A percentile compares a stretch with the other conserved stretches of the same genome.
phyloP scores from a whole-genome alignment of 1,284 basidiomycete genomes.

The Xanthoconium separans region DNA sequence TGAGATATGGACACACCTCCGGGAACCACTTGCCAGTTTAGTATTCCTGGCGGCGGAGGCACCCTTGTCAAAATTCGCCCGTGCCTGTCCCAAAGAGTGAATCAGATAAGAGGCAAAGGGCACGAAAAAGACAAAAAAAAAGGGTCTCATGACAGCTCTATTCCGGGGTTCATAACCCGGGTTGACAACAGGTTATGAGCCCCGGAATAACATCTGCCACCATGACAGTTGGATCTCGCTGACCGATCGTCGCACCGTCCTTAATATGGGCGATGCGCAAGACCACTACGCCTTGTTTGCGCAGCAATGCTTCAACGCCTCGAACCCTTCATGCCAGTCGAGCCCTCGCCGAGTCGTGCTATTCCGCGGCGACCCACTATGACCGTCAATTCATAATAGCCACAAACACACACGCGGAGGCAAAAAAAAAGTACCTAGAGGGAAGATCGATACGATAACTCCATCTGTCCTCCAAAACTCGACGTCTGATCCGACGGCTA shows the following conservation, averaged over 20 bases:
- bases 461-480: neutral
- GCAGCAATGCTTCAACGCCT: neutral
- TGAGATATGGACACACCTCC: conserved; percentile 4
- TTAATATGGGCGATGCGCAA: neutral
- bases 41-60: neutral
- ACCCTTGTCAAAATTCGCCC: neutral
- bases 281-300: conserved; percentile 13
- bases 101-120: conserved; percentile 2
- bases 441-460: conserved; percentile 8
- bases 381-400: neutral
- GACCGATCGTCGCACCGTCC: neutral
- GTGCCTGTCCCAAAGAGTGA: neutral
- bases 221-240: conserved; percentile 10
- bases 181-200: conserved; percentile 27
- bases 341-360: too few species aligned
- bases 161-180: conserved; percentile 19
- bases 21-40: neutral
- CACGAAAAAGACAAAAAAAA: neutral
- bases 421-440: neutral
- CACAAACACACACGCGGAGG: neutral
- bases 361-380: conserved; percentile 19
- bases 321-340: too few species aligned
- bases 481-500: conserved; percentile 19
- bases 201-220: conserved; percentile 23
- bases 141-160: conserved; percentile 11